Base-by-base conservation (phyloP, 805 yeast species). In the Saccharomycopsis malanga region DNA sequence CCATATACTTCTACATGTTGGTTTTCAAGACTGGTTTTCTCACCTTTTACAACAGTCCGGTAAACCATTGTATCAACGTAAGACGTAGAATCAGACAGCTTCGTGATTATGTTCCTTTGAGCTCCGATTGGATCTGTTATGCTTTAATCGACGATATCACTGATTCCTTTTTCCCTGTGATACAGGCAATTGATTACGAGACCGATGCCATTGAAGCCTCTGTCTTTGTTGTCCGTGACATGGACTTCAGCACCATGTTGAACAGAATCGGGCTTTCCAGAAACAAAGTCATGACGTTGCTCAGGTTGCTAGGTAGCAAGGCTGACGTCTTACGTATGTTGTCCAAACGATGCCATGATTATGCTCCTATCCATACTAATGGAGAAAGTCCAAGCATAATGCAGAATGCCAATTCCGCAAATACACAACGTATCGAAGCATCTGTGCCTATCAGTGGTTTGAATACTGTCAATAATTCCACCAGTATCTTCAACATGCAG, bases 281-380 rank as follows among this genome's bases (percentile, higher is more conserved):
- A 64, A 75, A 91, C 54, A 85, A 83, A 60, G 94, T 89, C 29
- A 91, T 91, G 97, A 83, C 95, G 1, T 66, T 91, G 59, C 81
- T 89, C 85, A 75, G 98, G 58, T 69, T 91, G 53, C 71, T 91
- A 43, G 80, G 91, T 35, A 96, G 96, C 54, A 91, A 91, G 62
- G 97, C 97, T 0, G 98, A 91, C 63, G 98, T 91, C 46, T 86
- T 91, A 58, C 84, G 85, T 57, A 89, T 88, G 94, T 87, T 91
- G 69, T 93, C 96, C 34, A 91, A 91, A 63, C 74, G 98, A 58
- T 88, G 96, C 64, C 89, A 83, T 58, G 97, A 88, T 65, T 29
- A 32, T 25, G 17, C 5, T 30, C 9, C 18, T 14, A 22, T 18
- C 17, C 9, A 14, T 18, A 5, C 36, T 9, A 32, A 32, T 32